Percentiles rank a stretch among this genome's conserved stretches.
Evolutionary conservation across 1,284 basidiomycete genomes (phyloP).

Genomic region (Bjerkandera adusta): DNA sequence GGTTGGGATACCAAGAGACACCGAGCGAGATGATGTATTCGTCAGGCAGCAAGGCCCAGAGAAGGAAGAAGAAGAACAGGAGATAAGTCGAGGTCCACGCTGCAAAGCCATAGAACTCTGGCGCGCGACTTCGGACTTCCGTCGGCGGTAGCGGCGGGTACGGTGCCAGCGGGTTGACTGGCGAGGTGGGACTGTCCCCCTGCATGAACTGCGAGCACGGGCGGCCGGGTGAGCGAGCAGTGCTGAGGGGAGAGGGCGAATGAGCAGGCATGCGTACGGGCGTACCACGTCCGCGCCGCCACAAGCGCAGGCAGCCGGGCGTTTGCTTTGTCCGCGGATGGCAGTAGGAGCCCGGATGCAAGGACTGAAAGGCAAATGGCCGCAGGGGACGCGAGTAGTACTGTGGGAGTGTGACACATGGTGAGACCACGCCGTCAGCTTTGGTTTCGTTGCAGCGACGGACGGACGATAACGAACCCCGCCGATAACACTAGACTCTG

Average conservation of each 20-base stretch:
- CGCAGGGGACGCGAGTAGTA: slow-evolving; percentile 5
- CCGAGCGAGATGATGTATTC: slow-evolving; percentile 60
- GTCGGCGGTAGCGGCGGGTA: slow-evolving; percentile 42
- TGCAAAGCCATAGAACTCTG: slow-evolving; percentile 88
- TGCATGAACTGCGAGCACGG: slow-evolving; percentile 9
- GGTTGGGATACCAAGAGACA: slow-evolving; percentile 84
- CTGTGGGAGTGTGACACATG: background rate
- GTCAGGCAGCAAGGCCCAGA: slow-evolving; percentile 59
- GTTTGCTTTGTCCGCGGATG: background rate
- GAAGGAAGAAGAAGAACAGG: slow-evolving; percentile 65
- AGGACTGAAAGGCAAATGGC: slow-evolving; percentile 7
- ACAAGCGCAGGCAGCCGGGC: background rate
- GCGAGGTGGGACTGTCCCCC: slow-evolving; percentile 41
- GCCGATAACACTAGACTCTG: background rate
- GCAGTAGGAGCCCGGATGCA: background rate
- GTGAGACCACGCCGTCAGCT: slow-evolving; percentile 6
- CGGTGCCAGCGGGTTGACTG: slow-evolving; percentile 50
- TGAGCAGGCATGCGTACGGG: background rate
- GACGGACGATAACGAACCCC: background rate
- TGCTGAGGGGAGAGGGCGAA: background rate
- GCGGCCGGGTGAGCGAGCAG: background rate
- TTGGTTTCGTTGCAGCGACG: background rate
- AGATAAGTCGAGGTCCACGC: slow-evolving; percentile 79
- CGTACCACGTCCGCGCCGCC: background rate
- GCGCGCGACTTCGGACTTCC: slow-evolving; percentile 56